Base-by-base conservation (phyloP, 208 protist genomes). In the Trypanosoma theileri region DNA sequence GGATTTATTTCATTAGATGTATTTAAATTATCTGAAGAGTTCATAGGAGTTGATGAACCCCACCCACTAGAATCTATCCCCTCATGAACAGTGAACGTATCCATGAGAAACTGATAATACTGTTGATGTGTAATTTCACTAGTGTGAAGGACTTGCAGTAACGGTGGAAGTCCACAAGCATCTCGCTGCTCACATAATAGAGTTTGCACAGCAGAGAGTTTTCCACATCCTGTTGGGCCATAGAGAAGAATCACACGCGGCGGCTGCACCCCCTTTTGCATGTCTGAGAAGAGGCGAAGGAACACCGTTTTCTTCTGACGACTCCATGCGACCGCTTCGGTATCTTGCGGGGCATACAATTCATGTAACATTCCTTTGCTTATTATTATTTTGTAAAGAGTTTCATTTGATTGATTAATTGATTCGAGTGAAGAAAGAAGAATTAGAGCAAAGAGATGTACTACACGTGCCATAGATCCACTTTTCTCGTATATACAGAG, bases 181-280 rank as follows among this genome's bases (percentile, higher is more conserved):
- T 58, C 58, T 16, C 19, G 46, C 35, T 52, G 57, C 16, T 81
- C 75, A 0, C 55, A 56, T 22, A 92, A 54, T 14, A 92, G 66
- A 31, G 86, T 75, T 12, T 72, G 52, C 12, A 91, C 70, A 24
- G 88, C 75, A 11, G 76, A 77, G 24, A 92, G 75, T 75, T 96
- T 96, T 1, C 72, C 88, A 57, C 82, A 85, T 2, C 91, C 91
- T 9, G 91, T 69, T 17, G 91, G 88, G 12, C 91, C 91, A 67
- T 93, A 84, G 10, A 96, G 81, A 1, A 96, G 75, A 12, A 85
- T 8, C 19, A 85, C 63, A 48, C 73, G 73, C 17, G 85, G 79
- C 6, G 42, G 40, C 13, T 42, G 75, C 40, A 40, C 14, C 14
- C 75, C 75, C 17, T 53, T 24, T 17, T 28, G 48, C 10, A 82